Evolutionary conservation across 2,329 filamentous ascomycete species (phyloP), one percentile per base, ranked within the genome.

Genomic region (Alternaria alternata): DNA sequence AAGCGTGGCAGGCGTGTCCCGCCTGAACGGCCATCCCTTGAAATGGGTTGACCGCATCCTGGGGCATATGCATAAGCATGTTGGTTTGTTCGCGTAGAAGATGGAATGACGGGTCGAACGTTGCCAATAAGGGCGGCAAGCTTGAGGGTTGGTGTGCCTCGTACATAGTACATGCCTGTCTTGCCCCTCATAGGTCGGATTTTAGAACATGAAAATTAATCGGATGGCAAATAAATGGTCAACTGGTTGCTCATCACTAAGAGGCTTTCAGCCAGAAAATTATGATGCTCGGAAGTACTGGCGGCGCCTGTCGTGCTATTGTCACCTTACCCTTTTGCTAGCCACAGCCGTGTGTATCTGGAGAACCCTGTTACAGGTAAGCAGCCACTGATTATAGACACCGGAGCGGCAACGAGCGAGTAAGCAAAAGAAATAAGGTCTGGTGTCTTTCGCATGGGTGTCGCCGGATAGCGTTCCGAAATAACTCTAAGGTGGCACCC

Each of bases 301-400:
- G 70, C 68, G 71, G 69, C 72, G 68, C 49, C 47, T 18, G 63
- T 69, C 61, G 66, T 63, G 60, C 57, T 66, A 12, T 30, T 54
- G 56, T 64, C 51, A 66, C 69, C 54, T 60, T 67, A 59, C 66
- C 65, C 43, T 62, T 66, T 70, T 57, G 64, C 61, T 65, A 58
- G 72, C 70, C 69, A 73, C 68, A 74, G 46, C 73, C 70, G 71
- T 68, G 65, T 65, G 63, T 56, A 68, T 75, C 68, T 73, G 70
- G 73, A 74, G 71, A 74, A 72, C 68, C 71, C 61, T 73, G 69
- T 54, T n/a, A 64, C 47, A 63, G 60, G 59, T 64, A 36, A 63
- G 56, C 57, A 54, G 36, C 49, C 42, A 44, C 47, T 32, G 47
- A 46, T 46, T 42, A 39, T 51, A 59, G 54, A 46, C 24, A 47